Evolutionary conservation across 345 rosid species (phyloP), one percentile per base, ranked within the genome.

Genomic region (Camelina laxa): DNA sequence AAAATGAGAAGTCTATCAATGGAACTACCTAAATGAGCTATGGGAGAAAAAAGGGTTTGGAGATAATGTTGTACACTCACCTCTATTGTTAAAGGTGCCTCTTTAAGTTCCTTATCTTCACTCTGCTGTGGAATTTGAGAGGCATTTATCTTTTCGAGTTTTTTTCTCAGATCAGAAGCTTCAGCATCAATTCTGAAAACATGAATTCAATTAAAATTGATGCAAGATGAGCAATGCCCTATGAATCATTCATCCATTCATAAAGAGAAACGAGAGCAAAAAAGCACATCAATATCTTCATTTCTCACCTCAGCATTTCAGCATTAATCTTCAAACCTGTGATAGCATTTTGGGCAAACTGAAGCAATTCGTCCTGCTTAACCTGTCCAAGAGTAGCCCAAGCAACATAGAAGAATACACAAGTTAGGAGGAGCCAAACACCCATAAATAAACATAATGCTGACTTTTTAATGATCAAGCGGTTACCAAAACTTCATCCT

Each of bases 331-430:
- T 94, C 82, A 94, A 82, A 67, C 98, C 97, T 12, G 96, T 76
- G 75, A 94, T 81, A 58, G 98, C 95, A 65, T 81, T 67, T 84
- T 85, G 97, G 17, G 91, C 96, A 84, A 94, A 94, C 66, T 91
- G 98, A 81, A 94, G 98, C 78, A 94, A 77, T 79, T 94, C 98
- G 81, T 94, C 98, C 45, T 89, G 87, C 85, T 94, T 94, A 77
- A 89, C 99, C 99, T 95, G 65, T 11, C 76, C 60, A 81, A 53
- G 35, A 41, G 69, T 15, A 60, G 19, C 47, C 51, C 35, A 50
- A 62, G 27, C 17, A 74, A 48, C 71, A 55, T 6, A 16, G 65
- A 39, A 12, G 35, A 41, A 14, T 21, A 9, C 53, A 45, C 8
- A 69, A 27, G 19, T 64, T 59, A 75, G 67, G 79, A 33, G 30